Base-by-base conservation (phyloP, 140 eudicot genomes). In the Senecio squalidus region DNA sequence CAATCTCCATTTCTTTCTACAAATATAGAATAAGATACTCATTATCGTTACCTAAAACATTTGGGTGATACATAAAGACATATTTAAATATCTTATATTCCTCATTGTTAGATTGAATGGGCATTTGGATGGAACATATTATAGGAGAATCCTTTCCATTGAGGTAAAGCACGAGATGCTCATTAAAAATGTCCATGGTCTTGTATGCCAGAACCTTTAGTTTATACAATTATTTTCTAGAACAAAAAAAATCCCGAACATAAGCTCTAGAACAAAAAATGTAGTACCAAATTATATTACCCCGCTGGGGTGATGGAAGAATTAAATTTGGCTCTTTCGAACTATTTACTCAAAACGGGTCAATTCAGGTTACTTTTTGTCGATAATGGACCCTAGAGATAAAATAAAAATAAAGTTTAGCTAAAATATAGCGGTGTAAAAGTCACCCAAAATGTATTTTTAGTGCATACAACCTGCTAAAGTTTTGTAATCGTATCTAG, bases 161-260 rank as follows among this genome's bases (percentile, higher is more conserved):
- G 40, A 86, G 77, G 33, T 69, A 69, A 63, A 91, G 91, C 54
- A 91, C 95, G 41, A 86, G 33, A 70, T 91, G 91, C 28, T 69
- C 78, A 67, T 76, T 24, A 33, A 80, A 86, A 50, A 91, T 73
- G 70, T 91, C 98, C 98, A 91, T 86, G n/a, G 67, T 91, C 95
- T 49, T 73, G 82, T 65, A 91, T 60, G 74, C 49, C 22, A 54
- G 56, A 63, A 27, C 77, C 91, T 73, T 91, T 76, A 22, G 71
- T 59, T 20, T 94, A 94, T 25, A 72, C 44, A 52, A 86, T 33
- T 27, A 90, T 48, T 62, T 71, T 78, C 98, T 90, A 60, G 21
- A 22, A n/a, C 6, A 49, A 61, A 57, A 30, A 26, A 30, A 30
- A 30, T 30, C 36, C 2, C n/a, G n/a, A 9, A 18, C 21, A 53